Percentiles rank a stretch among this genome's conserved stretches.
Conservation (phyloP, 345 rosid species). For the Cochlearia excelsa region DNA sequence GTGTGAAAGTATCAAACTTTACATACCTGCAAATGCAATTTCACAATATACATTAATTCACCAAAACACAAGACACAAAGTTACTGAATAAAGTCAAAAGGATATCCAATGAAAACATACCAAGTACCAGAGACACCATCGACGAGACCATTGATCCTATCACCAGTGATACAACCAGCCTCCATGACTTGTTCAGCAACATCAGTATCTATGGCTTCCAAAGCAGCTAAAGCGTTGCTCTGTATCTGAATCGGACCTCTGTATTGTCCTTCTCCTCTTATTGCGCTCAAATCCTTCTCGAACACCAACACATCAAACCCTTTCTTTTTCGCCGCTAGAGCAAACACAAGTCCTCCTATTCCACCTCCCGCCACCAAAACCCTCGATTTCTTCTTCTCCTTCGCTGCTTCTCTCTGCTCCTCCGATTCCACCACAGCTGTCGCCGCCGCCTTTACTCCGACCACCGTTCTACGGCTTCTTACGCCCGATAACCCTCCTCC, state of each 20-base stretch:
- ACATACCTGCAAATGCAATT: conserved; percentile 41
- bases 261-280: conserved; percentile 95
- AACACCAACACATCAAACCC: conserved; percentile 86
- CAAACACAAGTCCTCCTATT: conserved; percentile 83
- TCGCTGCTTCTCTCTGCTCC: conserved; percentile 9
- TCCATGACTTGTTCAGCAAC: conserved; percentile 84
- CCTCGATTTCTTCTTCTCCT: conserved; percentile 52
- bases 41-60: conserved; percentile 12
- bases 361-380: conserved; percentile 91
- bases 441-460: conserved; percentile 46
- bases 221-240: conserved; percentile 94
- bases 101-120: conserved; percentile 40
- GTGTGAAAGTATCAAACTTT: conserved; percentile 95
- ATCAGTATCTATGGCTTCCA: conserved; percentile 83
- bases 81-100: background rate
- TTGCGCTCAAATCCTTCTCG: conserved; percentile 84
- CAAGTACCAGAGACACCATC: conserved; percentile 91
- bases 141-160: conserved; percentile 87
- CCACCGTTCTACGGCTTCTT: conserved; percentile 27
- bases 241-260: conserved; percentile 97
- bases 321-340: conserved; percentile 82
- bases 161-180: conserved; percentile 91
- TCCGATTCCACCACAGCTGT: conserved; percentile 17
- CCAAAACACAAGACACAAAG: conserved; percentile 6
- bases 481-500: conserved; percentile 29